Conservation (phyloP, 495 filamentous ascomycete genomes). For the Rusavskia elegans region DNA sequence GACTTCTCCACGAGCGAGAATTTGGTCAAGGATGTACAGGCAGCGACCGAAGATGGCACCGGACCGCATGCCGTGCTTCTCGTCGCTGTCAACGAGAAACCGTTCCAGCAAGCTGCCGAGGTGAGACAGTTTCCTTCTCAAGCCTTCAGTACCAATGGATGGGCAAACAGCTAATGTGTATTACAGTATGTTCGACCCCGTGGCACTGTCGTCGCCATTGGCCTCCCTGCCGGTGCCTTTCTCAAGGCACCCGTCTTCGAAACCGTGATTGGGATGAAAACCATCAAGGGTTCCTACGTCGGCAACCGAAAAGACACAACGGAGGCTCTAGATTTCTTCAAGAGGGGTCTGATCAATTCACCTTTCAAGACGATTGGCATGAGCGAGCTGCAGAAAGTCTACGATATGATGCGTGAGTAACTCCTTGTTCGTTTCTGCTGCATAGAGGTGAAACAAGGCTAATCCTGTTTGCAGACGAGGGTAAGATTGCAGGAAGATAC, state of each 20-base stretch:
- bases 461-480: constrained; percentile 23
- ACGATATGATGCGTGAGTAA: constrained; percentile 40
- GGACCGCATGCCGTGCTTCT: constrained; percentile 81
- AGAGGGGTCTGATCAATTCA: constrained; percentile 64
- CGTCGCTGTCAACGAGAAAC: constrained; percentile 71
- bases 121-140: too few species aligned
- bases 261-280: constrained; percentile 76
- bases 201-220: constrained; percentile 71
- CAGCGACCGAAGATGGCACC: constrained; percentile 55
- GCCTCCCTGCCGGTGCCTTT: constrained; percentile 62
- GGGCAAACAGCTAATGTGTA: too few species aligned
- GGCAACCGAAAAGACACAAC: constrained; percentile 72
- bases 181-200: constrained; percentile 58
- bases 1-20: constrained; percentile 63
- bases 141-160: too few species aligned
- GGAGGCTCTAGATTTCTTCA: constrained; percentile 81
- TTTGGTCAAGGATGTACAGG: constrained; percentile 70
- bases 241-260: constrained; percentile 74
- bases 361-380: constrained; percentile 75
- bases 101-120: constrained; percentile 78
- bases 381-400: constrained; percentile 60
- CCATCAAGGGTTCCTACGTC: constrained; percentile 84
- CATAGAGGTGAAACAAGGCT: too few species aligned
- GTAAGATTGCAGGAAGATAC: constrained; percentile 75
- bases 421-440: too few species aligned